Base-by-base conservation (phyloP, 2,329 filamentous ascomycete genomes). In the Fusarium kyushuense region DNA sequence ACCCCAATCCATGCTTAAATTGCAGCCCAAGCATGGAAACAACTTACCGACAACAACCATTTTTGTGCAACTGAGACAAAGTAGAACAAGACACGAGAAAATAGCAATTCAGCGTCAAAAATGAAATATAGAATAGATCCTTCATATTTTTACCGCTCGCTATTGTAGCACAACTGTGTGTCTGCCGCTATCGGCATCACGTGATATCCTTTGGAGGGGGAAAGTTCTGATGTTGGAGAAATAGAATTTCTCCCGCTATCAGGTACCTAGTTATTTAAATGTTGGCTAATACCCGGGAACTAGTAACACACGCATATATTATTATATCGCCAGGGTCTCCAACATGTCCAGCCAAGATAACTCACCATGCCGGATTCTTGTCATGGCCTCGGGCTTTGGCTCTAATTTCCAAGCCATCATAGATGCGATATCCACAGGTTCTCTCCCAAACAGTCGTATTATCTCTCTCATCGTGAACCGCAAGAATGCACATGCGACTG, bases 331-430 rank as follows among this genome's bases (percentile, higher is more conserved):
- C 53, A 53, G 21, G 38, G 33, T 30, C 13, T 41, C 21, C 55
- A 63, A 51, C 32, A 69, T 69, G 65, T 49, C 56, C 23, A 61
- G 29, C 13, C 42, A 42, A 12, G 46, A 69, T 29, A 35, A 49
- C 16, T 54, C 66, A 42, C 65, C 76, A 42, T 84, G 82, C 72
- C 86, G 86, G 56, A 84, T 92, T 71, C 84, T 89, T 54, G 87
- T 92, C 69, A 86, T 93, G 75, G 90, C 90, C 77, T 91, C 89
- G 47, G 90, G 92, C 77, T 89, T 86, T 72, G 92, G 92, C 72
- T 89, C 90, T 40, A 96, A 95, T 77, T 88, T 94, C 23, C 91
- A 96, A 82, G 92, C 92, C 59, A 84, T 97, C 51, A 83, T 87
- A 53, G 83, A 87, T 71, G 82, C 80, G 46, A 76, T 83, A 27